Percentiles rank a stretch among this genome's conserved stretches.
These are phyloP conservation scores for Candida labiduridarum DNA, from an alignment of 1,139 yeast species.

Conservation along the genomic window DNA sequence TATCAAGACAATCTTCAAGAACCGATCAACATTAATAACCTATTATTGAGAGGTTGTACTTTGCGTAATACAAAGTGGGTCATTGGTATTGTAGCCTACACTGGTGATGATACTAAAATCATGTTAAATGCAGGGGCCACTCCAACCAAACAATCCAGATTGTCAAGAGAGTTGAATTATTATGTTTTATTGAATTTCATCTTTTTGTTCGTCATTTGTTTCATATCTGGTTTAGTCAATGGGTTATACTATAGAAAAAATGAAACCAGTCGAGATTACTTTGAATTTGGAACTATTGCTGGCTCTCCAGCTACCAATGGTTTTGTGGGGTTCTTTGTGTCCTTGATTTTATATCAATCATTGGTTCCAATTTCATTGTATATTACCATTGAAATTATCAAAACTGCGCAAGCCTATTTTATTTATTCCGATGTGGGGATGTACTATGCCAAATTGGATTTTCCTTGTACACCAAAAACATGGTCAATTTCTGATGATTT, in stretches of 20 bases:
- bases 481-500: conserved; percentile 67
- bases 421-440: conserved; percentile 54
- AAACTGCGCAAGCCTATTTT: conserved; percentile 59
- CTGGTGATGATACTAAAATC: conserved; percentile 59
- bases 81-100: conserved; percentile 51
- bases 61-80: conserved; percentile 60
- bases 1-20: conserved; percentile 34
- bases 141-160: conserved; percentile 57
- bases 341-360: conserved; percentile 57
- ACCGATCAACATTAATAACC: conserved; percentile 50
- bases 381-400: conserved; percentile 61
- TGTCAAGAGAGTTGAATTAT: conserved; percentile 53
- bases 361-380: conserved; percentile 63
- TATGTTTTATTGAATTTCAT: conserved; percentile 52
- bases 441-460: conserved; percentile 55
- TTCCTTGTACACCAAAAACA: conserved; percentile 62
- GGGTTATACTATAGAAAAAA: conserved; percentile 47
- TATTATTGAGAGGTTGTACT: conserved; percentile 54
- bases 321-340: conserved; percentile 51
- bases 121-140: conserved; percentile 61
- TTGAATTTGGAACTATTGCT: conserved; percentile 54
- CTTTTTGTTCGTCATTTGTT: conserved; percentile 50
- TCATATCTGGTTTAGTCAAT: conserved; percentile 54
- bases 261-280: conserved; percentile 42
- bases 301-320: conserved; percentile 55